Evolutionary conservation across 371 early-diverging fungal genomes (phyloP).

Genomic region (Fennellomyces sp.): DNA sequence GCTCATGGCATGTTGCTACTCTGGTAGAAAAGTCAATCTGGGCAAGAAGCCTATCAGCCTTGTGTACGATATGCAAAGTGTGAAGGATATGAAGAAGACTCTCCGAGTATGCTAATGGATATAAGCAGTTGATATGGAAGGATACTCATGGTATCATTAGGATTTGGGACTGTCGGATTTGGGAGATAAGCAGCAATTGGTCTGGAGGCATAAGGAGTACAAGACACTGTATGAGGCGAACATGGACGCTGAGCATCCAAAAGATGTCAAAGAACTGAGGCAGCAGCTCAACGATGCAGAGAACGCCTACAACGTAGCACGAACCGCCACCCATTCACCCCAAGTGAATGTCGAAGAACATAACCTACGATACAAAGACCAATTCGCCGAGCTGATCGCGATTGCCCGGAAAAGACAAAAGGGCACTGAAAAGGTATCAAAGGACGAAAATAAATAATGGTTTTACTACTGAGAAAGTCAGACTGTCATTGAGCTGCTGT

Average conservation of each 20-base stretch:
- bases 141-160: constrained; percentile 9
- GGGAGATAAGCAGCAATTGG: constrained; percentile 59
- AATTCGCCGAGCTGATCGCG: constrained; percentile 13
- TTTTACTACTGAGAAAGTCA: too few relatives aligned
- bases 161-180: constrained; percentile 59
- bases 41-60: constrained; percentile 43
- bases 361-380: constrained; percentile 16
- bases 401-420: constrained; percentile 11
- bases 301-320: constrained; percentile 3
- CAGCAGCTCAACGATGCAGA: constrained; percentile 17
- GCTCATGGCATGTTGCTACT: background rate
- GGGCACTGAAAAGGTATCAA: too few relatives aligned
- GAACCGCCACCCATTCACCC: background rate
- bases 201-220: constrained; percentile 64
- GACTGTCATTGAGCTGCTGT: too few relatives aligned
- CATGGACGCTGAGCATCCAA: constrained; percentile 56
- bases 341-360: constrained; percentile 12
- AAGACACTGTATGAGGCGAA: constrained; percentile 67
- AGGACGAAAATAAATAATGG: too few relatives aligned
- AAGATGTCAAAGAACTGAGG: background rate
- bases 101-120: constrained; percentile 26
- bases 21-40: background rate
- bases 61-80: constrained; percentile 46
- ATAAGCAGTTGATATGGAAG: background rate
- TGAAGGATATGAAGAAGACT: constrained; percentile 37